Conservation (phyloP, 2,329 filamentous ascomycete genomes). For the Monosporascus sp. region DNA sequence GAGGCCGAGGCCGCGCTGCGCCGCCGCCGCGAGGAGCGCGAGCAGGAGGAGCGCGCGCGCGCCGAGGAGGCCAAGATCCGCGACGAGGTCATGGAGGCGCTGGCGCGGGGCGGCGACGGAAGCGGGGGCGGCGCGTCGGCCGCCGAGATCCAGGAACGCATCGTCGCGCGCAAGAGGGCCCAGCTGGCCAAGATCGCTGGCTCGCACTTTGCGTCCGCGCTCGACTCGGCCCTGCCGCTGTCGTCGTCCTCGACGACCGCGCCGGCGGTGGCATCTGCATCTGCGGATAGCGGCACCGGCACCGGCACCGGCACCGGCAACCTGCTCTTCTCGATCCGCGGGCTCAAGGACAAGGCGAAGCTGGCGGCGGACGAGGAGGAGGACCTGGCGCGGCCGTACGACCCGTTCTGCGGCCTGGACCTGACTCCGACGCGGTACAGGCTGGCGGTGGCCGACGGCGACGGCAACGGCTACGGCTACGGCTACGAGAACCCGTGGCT, state of each 20-base stretch:
- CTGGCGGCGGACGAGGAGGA: conserved; percentile 43
- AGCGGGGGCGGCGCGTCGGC: conserved; percentile 44
- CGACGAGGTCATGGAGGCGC: conserved; percentile 63
- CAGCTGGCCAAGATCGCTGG: conserved; percentile 46
- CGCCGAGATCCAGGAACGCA: conserved; percentile 50
- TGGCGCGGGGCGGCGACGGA: conserved; percentile 51
- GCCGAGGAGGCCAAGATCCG: conserved; percentile 56
- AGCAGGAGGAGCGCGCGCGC: conserved; percentile 67
- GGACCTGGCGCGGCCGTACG: conserved; percentile 70
- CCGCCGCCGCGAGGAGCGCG: conserved; percentile 55
- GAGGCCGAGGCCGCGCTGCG: conserved; percentile 63
- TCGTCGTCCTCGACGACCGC: conserved; percentile 16
- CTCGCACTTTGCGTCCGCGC: conserved; percentile 22
- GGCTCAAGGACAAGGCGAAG: conserved; percentile 61
- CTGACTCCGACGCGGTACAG: conserved; percentile 62
- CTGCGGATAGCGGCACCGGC: conserved; percentile 24
- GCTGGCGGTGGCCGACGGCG: conserved; percentile 43
- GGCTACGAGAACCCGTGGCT: conserved; percentile 73
- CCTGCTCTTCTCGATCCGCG: conserved; percentile 66
- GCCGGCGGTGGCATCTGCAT: conserved; percentile 24
- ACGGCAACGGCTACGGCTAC: conserved; percentile 50
- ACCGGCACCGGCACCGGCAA: conserved; percentile 12
- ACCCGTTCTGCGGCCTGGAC: conserved; percentile 75
- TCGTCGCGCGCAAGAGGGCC: conserved; percentile 69
- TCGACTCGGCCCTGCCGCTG: conserved; percentile 12